phyloP scores from a whole-genome alignment of 2,329 filamentous ascomycete genomes.

The Colletotrichum higginsianum region DNA sequence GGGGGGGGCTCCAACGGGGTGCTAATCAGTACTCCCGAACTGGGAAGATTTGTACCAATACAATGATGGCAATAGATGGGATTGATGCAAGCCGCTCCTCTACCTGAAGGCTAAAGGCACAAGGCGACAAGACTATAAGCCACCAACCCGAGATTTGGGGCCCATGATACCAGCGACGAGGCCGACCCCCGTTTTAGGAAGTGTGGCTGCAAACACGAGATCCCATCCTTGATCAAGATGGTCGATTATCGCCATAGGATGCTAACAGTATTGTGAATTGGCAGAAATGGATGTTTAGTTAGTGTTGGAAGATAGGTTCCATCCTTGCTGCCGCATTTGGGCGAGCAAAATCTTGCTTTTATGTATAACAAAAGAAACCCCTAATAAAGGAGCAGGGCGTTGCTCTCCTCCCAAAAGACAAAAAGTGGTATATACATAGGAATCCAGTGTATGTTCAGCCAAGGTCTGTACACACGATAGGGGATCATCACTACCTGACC shows the following conservation, averaged over 20 bases:
- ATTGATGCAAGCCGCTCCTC: conserved; percentile 20
- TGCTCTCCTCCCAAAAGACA: conserved; percentile 8
- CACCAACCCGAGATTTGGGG: not conserved
- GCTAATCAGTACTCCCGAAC: conserved; percentile 30
- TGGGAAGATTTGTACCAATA: conserved; percentile 43
- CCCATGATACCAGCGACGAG: not conserved
- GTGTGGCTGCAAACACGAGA: not conserved
- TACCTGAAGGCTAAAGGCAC: not conserved
- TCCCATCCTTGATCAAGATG: not conserved
- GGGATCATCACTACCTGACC: conserved; percentile 7
- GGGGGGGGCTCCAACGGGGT: not conserved
- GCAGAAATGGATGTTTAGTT: not conserved
- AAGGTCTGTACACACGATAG: conserved; percentile 33
- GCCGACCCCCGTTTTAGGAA: not conserved
- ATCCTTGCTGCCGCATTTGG: conserved; percentile 1
- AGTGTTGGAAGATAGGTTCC: not conserved
- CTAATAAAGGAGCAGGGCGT: not conserved
- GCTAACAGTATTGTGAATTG: no score
- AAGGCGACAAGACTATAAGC: not conserved
- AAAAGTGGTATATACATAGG: conserved; percentile 38
- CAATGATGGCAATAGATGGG: conserved; percentile 43
- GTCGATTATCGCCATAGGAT: no score
- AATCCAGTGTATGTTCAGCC: conserved; percentile 38
- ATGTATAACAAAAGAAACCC: conserved; percentile 32
- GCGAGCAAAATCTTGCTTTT: conserved; percentile 7